Conservation (phyloP, 352 stramenopile species). For the Phytophthora colocasiae region DNA sequence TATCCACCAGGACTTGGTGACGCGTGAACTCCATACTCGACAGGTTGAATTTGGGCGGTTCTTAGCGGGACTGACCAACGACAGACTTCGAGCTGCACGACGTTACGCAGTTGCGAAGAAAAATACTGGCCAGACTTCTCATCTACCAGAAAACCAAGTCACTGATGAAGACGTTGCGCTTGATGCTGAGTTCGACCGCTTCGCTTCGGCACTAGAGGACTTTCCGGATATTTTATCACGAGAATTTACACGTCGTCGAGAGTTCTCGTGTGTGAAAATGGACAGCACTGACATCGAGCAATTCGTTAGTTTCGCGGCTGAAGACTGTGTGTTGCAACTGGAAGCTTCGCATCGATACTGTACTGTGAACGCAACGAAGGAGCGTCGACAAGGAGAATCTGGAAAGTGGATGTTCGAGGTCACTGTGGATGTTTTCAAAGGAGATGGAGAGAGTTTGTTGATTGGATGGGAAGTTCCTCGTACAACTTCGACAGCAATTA, state of each 20-base stretch:
- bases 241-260: constrained; percentile 65
- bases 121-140: neutral
- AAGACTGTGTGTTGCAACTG: constrained; percentile 79
- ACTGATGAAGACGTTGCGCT: constrained; percentile 20
- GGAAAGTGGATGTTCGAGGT: constrained; percentile 87
- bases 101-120: constrained; percentile 31
- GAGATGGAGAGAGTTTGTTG: constrained; percentile 76
- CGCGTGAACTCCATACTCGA: constrained; percentile 70
- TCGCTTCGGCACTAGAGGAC: constrained; percentile 44
- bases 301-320: constrained; percentile 74
- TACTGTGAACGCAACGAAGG: constrained; percentile 75
- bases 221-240: constrained; percentile 68
- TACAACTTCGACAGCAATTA: neutral
- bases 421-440: constrained; percentile 56
- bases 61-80: constrained; percentile 62
- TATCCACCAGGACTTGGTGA: constrained; percentile 61
- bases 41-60: constrained; percentile 61
- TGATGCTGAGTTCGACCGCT: constrained; percentile 46
- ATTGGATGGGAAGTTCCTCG: constrained; percentile 81
- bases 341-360: constrained; percentile 73
- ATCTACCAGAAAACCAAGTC: constrained; percentile 12
- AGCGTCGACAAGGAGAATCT: constrained; percentile 71
- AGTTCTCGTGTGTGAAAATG: constrained; percentile 81
- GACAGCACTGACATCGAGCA: constrained; percentile 60
- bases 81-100: constrained; percentile 53